Base-by-base conservation (phyloP, 805 yeast genomes). In the Spencermartinsiella europaea region DNA sequence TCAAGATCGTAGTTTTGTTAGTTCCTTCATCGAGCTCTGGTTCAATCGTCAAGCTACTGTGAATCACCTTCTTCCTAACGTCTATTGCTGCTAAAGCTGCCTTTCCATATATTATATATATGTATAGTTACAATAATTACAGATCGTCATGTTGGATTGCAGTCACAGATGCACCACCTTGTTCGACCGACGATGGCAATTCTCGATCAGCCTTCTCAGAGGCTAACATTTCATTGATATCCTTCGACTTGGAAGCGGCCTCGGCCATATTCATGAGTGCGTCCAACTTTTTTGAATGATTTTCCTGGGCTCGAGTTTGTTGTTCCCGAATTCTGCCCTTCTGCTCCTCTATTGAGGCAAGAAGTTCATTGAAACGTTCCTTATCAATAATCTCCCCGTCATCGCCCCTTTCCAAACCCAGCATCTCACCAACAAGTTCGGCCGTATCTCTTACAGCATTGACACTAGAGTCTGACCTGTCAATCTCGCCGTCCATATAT, bases 31-130 rank as follows among this genome's bases (percentile, higher is more conserved):
- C 1, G 57, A 62, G 7, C 52, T 66, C 2, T 78, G 81, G 79
- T 78, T 76, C 73, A 68, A 68, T 14, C 63, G 71, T 4, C 69
- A 65, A 27, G 62, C 75, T n/a, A 71, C 73, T 3, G 65, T 69
- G 22, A 63, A 36, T 34, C 40, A 46, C 19, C 57, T 46, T 41
- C 38, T 34, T 28, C 36, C 45, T 5, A 25, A 65, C 52, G 38
- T 63, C 58, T 49, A 68, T 59, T 47, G 63, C 49, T 25, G 27
- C 31, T 41, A 21, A 15, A 15, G 21, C 14, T 10, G 43, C 12
- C 20, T 38, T 17, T 19, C n/a, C 20, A 34, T 12, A n/a, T 34
- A n/a, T n/a, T n/a, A n/a, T n/a, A n/a, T n/a, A n/a, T 40, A 15
- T 40, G 5, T 15, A 21, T 21, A 5, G 8, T 14, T 34, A 34